Conservation (phyloP, 345 rosid species). For the Hibiscus tridactylites region DNA sequence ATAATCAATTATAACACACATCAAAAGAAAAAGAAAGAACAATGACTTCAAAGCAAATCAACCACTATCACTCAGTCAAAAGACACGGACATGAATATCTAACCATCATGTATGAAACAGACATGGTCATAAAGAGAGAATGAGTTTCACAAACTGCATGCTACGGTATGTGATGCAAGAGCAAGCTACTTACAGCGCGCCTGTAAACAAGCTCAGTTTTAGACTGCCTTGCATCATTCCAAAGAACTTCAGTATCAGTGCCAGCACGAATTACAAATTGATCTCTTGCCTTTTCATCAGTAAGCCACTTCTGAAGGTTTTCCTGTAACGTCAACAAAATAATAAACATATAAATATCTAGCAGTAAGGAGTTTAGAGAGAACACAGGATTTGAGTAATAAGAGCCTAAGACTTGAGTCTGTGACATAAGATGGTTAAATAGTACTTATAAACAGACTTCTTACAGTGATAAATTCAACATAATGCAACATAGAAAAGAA, state of each 20-base stretch:
- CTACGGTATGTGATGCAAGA: too few relatives aligned
- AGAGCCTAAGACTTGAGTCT: not conserved
- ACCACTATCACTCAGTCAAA: not conserved
- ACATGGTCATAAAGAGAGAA: too few relatives aligned
- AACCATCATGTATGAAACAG: not conserved
- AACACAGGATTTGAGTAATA: not conserved
- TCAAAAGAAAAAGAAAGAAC: too few relatives aligned
- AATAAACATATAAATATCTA: not conserved
- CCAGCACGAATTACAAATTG: constrained; percentile 92
- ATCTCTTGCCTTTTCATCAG: constrained; percentile 88
- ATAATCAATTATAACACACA: not conserved
- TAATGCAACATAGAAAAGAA: not conserved
- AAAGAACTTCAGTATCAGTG: constrained; percentile 79
- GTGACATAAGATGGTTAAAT: not conserved
- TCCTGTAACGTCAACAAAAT: constrained; percentile 42
- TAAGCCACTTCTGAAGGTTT: constrained; percentile 86
- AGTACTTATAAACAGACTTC: not conserved
- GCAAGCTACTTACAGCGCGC: constrained; percentile 57
- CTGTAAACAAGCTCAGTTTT: constrained; percentile 90
- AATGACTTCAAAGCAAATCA: not conserved
- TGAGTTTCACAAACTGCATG: not conserved
- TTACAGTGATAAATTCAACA: not conserved
- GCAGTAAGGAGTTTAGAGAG: not conserved
- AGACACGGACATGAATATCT: not conserved
- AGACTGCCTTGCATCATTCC: constrained; percentile 91